Conservation (phyloP, 2,329 filamentous ascomycete species). For the Verruconis gallopava region DNA sequence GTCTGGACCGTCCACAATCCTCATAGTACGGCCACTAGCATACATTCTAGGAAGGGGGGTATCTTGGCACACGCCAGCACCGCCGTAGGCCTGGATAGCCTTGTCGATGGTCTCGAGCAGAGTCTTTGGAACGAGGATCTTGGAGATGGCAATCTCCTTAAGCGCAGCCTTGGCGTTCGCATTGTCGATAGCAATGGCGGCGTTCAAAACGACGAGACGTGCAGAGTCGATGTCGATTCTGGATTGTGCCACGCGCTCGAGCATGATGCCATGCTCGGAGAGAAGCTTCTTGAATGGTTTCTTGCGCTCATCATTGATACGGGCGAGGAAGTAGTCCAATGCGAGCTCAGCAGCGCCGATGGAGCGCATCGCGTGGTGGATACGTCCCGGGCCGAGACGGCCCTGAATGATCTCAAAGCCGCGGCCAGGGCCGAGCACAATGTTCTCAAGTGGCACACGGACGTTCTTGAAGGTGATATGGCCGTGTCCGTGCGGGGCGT, state of each 20-base stretch:
- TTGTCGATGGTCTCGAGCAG: conserved; percentile 83
- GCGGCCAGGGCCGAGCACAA: conserved; percentile 83
- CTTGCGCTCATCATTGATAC: conserved; percentile 85
- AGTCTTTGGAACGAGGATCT: conserved; percentile 76
- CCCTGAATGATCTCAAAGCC: conserved; percentile 99
- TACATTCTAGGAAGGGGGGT: conserved; percentile 73
- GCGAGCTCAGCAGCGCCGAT: conserved; percentile 86
- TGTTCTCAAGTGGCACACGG: conserved; percentile 67
- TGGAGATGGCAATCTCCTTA: conserved; percentile 89
- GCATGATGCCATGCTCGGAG: conserved; percentile 80
- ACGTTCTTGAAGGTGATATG: conserved; percentile 86
- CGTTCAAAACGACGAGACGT: conserved; percentile 81
- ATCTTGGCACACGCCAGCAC: conserved; percentile 83
- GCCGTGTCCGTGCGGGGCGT: conserved; percentile 95
- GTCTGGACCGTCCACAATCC: conserved; percentile 86
- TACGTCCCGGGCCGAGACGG: conserved; percentile 84
- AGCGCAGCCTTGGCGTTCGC: conserved; percentile 78
- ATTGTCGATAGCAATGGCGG: conserved; percentile 87
- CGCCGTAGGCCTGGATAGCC: conserved; percentile 85
- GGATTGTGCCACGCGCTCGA: conserved; percentile 87
- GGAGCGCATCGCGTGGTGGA: conserved; percentile 94
- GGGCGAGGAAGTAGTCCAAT: conserved; percentile 84
- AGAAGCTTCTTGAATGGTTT: conserved; percentile 83
- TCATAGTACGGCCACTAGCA: conserved; percentile 66
- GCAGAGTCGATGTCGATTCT: conserved; percentile 90